phyloP scores from a whole-genome alignment of 345 rosid genomes.

The Boechera divaricarpa region DNA sequence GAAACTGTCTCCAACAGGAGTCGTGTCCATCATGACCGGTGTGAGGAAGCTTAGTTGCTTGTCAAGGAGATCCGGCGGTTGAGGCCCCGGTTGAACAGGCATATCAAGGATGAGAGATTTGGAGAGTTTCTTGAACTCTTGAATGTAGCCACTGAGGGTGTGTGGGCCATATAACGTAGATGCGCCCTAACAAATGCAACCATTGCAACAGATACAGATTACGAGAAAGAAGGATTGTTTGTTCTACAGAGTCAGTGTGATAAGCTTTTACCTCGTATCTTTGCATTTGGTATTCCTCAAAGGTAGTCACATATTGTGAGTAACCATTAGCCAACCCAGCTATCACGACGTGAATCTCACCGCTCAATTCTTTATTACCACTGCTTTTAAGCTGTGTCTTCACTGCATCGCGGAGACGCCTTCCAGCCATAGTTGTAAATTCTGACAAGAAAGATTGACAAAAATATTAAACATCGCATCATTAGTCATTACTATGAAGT shows the following conservation, averaged over 20 bases:
- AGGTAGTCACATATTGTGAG: constrained; percentile 91
- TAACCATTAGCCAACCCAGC: constrained; percentile 96
- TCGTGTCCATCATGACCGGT: constrained; percentile 85
- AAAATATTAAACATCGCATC: constrained; percentile 20
- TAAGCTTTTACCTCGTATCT: constrained; percentile 82
- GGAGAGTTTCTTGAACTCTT: constrained; percentile 87
- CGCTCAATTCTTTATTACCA: constrained; percentile 50
- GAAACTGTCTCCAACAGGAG: constrained; percentile 70
- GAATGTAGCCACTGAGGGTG: constrained; percentile 88
- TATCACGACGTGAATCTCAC: constrained; percentile 74
- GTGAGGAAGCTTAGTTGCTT: constrained; percentile 86
- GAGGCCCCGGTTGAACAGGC: constrained; percentile 65
- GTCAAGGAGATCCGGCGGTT: constrained; percentile 79
- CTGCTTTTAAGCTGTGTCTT: constrained; percentile 64
- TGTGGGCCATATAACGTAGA: constrained; percentile 94
- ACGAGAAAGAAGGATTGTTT: not conserved
- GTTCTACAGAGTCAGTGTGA: constrained; percentile 3
- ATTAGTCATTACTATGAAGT: constrained; percentile 7
- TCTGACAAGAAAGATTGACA: constrained; percentile 54
- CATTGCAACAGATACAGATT: constrained; percentile 29
- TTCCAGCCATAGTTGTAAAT: constrained; percentile 99
- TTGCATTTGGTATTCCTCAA: constrained; percentile 92
- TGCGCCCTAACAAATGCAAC: constrained; percentile 69
- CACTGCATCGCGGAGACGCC: constrained; percentile 98
- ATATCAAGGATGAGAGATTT: constrained; percentile 60